Percentiles rank a stretch among this genome's conserved stretches.
Conservation (phyloP, 257 asterid species). For the Linderniella brevidens region DNA sequence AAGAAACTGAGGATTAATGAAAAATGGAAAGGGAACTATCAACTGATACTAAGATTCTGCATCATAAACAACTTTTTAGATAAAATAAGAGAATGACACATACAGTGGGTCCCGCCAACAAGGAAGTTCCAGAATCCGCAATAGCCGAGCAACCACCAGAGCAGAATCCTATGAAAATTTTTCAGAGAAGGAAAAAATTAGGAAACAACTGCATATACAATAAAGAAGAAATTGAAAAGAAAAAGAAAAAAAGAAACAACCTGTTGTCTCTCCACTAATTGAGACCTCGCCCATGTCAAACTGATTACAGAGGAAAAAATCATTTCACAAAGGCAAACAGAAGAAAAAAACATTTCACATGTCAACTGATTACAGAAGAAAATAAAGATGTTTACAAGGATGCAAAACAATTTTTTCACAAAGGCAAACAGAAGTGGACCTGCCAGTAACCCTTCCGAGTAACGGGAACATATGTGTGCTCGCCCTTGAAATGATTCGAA, state of each 20-base stretch:
- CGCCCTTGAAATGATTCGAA: conserved; percentile 61
- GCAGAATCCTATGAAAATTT: conserved; percentile 42
- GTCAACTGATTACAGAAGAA: conserved; percentile 5
- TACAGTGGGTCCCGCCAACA: conserved; percentile 92
- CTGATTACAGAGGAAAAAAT: conserved; percentile 20
- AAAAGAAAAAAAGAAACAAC: conserved; percentile 18
- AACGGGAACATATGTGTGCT: conserved; percentile 68
- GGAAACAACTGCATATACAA: conserved; percentile 1
- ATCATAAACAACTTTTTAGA: neutral
- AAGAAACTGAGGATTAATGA: neutral
- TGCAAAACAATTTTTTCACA: neutral
- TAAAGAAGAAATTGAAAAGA: conserved; percentile 7
- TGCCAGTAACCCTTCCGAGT: conserved; percentile 91
- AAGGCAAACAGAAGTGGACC: conserved; percentile 21
- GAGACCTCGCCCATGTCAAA: conserved; percentile 80
- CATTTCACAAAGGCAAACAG: no score
- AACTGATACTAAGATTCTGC: neutral
- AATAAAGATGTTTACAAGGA: conserved; percentile 7
- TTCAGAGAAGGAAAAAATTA: neutral
- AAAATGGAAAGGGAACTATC: neutral
- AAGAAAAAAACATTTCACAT: neutral
- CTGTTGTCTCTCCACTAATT: conserved; percentile 59
- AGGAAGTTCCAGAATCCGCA: conserved; percentile 89
- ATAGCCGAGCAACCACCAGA: conserved; percentile 76
- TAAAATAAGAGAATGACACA: conserved; percentile 10